Percentiles rank a stretch among this genome's conserved stretches.
Evolutionary conservation across 2,329 filamentous ascomycete species (phyloP).

Genomic region (Fusarium solani-melongenae): DNA sequence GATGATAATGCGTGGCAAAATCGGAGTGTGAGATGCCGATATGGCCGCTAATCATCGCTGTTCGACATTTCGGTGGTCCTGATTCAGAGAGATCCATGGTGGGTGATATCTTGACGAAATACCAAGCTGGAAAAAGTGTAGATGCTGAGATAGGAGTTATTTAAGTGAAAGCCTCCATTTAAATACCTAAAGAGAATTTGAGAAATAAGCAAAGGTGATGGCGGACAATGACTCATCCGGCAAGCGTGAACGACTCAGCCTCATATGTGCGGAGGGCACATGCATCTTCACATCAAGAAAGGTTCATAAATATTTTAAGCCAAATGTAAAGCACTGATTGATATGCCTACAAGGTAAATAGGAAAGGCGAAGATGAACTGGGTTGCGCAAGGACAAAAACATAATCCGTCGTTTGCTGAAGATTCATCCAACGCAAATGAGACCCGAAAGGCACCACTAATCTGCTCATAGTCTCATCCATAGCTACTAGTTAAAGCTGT

Average conservation of each 20-base stretch:
- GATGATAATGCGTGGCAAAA: neutral
- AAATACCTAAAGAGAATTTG: neutral
- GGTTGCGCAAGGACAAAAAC: no score
- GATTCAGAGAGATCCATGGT: neutral
- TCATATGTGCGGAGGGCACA: neutral
- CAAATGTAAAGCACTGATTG: no score
- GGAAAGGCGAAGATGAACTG: no score
- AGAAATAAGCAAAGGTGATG: neutral
- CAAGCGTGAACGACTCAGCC: neutral
- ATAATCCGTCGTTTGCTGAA: no score
- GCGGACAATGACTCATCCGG: neutral
- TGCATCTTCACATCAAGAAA: neutral
- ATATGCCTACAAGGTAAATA: no score
- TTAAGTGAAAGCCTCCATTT: neutral
- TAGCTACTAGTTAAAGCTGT: no score
- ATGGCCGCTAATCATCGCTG: neutral
- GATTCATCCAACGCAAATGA: no score
- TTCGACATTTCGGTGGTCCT: neutral
- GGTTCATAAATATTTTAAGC: no score
- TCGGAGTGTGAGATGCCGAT: neutral
- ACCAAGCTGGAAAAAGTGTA: neutral
- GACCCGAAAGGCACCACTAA: no score
- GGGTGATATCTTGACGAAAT: neutral
- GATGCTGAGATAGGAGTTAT: neutral
- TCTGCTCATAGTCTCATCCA: no score